Percentiles rank a stretch among this genome's conserved stretches.
Evolutionary conservation across 2,329 filamentous ascomycete species (phyloP).

Genomic region (Pseudogymnoascus sp.): DNA sequence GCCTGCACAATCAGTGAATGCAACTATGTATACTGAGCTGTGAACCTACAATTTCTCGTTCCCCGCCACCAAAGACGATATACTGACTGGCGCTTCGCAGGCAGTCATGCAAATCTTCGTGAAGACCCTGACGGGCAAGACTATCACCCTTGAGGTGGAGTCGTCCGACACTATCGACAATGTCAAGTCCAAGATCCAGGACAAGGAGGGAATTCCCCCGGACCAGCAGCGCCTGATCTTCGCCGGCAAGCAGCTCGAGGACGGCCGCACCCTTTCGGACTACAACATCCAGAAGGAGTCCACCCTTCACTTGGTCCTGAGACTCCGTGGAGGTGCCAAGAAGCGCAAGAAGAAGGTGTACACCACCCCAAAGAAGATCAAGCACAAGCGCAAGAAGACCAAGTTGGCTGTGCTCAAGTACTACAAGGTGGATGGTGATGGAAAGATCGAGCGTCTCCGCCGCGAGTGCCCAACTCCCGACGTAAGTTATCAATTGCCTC

Average conservation of each 20-base stretch:
- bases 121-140: conserved; percentile 94
- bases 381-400: conserved; percentile 99
- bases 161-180: conserved; percentile 99
- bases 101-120: conserved; percentile 72
- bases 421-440: conserved; percentile 99
- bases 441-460: conserved; percentile 98
- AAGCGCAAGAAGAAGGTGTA: conserved; percentile 99
- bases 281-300: conserved; percentile 99
- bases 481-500: conserved; percentile 45
- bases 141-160: conserved; percentile 99
- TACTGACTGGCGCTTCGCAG: conserved; percentile 11
- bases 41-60: neutral
- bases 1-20: neutral
- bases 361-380: conserved; percentile 99
- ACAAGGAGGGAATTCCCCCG: conserved; percentile 99
- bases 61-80: neutral
- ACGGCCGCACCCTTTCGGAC: conserved; percentile 96
- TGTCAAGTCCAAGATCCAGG: conserved; percentile 97
- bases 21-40: neutral
- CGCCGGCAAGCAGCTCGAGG: conserved; percentile 99
- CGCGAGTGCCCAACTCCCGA: conserved; percentile 92
- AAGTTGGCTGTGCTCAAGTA: conserved; percentile 99
- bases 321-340: conserved; percentile 97
- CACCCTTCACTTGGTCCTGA: conserved; percentile 94
- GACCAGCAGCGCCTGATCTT: conserved; percentile 99